phyloP scores from a whole-genome alignment of 192 early-diverging fungal species.

The Coemansia biformis region DNA sequence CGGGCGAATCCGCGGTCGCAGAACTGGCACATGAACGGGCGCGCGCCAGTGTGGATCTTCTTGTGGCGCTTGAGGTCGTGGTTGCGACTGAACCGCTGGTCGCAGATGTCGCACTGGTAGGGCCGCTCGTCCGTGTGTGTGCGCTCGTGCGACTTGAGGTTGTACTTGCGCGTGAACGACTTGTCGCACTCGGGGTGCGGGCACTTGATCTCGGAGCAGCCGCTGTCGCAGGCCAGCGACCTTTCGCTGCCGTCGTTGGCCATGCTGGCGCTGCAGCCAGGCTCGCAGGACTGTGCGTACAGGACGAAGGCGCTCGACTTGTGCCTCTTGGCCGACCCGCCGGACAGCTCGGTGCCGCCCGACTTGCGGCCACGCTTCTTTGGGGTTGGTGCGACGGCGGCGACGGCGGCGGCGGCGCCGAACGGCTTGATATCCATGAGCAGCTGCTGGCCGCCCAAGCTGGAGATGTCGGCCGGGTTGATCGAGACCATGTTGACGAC shows the following conservation, averaged over 20 bases:
- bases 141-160: slow-evolving; percentile 76
- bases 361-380: slow-evolving; percentile 20
- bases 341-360: neutral
- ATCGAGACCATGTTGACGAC: slow-evolving; percentile 3
- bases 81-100: slow-evolving; percentile 65
- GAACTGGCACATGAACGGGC: slow-evolving; percentile 57
- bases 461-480: slow-evolving; percentile 20
- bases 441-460: neutral
- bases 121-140: slow-evolving; percentile 76
- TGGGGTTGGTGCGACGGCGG: neutral
- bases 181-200: slow-evolving; percentile 74
- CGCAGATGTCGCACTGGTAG: slow-evolving; percentile 61
- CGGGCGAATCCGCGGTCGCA: slow-evolving; percentile 48
- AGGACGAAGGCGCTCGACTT: neutral
- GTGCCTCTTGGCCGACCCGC: slow-evolving; percentile 16
- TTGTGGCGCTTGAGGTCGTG: slow-evolving; percentile 75
- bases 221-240: neutral
- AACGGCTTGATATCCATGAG: slow-evolving; percentile 1
- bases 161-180: slow-evolving; percentile 80
- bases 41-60: slow-evolving; percentile 58
- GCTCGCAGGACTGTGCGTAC: no score
- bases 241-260: slow-evolving; percentile 1
- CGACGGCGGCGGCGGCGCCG: neutral
- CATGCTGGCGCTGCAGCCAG: neutral
- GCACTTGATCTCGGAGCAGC: slow-evolving; percentile 49